These are phyloP conservation scores for Vaccinium macrocarpon DNA, from an alignment of 148 eudicot species.

Conservation along the genomic window DNA sequence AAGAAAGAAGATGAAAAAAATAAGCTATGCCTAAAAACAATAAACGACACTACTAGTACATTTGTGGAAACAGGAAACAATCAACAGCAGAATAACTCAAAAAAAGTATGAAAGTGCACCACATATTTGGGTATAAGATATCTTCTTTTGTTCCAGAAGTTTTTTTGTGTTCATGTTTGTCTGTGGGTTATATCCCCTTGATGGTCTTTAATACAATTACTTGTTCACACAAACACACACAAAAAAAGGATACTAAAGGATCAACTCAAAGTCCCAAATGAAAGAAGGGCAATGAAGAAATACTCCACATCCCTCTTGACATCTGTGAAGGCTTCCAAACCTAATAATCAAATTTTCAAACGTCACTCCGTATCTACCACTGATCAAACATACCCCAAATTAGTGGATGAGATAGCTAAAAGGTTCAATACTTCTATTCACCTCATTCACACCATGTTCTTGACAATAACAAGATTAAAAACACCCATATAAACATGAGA, in stretches of 20 bases:
- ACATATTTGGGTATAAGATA: not conserved
- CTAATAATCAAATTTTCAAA: not conserved
- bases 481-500: not conserved
- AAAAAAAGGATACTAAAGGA: not conserved
- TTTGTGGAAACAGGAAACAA: constrained; percentile 4
- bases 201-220: not conserved
- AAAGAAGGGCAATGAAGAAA: constrained; percentile 1
- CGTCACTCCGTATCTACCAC: not conserved
- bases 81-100: not conserved
- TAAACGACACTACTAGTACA: not conserved
- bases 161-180: not conserved
- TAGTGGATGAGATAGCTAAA: not conserved
- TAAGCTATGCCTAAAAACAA: not conserved
- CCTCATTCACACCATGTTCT: not conserved
- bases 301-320: not conserved
- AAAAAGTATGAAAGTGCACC: not conserved
- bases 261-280: not conserved
- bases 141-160: not conserved
- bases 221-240: not conserved
- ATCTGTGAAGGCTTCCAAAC: not conserved
- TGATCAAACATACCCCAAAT: not conserved
- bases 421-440: not conserved
- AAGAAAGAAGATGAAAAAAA: not conserved
- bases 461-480: not conserved
- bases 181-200: not conserved